Evolutionary conservation across 306 rosid species (phyloP).

Genomic region (Sicyos edulis): DNA sequence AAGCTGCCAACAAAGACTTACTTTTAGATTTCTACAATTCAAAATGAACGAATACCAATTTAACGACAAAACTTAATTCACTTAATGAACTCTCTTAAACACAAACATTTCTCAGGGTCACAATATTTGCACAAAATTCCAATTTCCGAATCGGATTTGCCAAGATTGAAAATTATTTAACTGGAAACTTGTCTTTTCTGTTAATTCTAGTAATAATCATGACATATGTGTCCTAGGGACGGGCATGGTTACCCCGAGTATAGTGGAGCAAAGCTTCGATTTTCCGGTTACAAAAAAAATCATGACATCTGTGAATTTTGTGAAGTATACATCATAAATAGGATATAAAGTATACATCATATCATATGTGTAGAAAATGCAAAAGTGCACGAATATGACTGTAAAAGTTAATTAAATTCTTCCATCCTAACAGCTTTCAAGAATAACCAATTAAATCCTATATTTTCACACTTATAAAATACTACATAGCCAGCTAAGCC

Average conservation of each 20-base stretch:
- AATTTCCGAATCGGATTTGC: not conserved
- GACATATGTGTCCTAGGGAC: no score
- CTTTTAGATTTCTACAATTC: not conserved
- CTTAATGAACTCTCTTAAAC: constrained; percentile 1
- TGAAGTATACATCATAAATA: not conserved
- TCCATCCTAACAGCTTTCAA: not conserved
- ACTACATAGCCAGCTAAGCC: constrained; percentile 8
- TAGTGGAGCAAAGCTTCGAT: no score
- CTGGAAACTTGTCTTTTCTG: not conserved
- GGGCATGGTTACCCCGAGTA: no score
- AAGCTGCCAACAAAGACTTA: not conserved
- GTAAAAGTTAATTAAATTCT: not conserved
- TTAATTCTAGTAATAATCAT: not conserved
- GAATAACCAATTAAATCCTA: constrained; percentile 5
- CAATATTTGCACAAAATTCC: not conserved
- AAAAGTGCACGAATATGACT: not conserved
- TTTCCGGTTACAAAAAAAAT: no score
- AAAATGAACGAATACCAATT: not conserved
- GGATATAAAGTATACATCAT: no score
- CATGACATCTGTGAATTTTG: not conserved
- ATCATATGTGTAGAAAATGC: not conserved
- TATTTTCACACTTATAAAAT: not conserved
- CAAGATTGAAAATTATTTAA: not conserved
- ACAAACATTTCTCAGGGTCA: not conserved
- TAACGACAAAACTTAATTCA: not conserved